Percentiles rank a stretch among this genome's conserved stretches.
These are phyloP conservation scores for Diaporthe sp. DNA, from an alignment of 2,329 filamentous ascomycete genomes.

Conservation along the genomic window DNA sequence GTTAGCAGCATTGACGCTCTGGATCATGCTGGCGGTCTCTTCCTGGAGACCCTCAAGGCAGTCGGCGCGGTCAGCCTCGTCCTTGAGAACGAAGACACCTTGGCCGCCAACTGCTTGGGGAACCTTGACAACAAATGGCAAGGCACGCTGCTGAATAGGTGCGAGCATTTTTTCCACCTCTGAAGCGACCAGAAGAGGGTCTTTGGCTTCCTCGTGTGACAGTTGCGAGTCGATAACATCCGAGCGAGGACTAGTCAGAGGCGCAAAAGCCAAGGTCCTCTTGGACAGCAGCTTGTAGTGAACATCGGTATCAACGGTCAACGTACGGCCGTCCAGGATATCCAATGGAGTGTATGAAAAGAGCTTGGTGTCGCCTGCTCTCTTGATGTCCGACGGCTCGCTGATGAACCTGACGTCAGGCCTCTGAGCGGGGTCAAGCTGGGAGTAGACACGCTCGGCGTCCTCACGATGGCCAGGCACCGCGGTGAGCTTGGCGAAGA, in stretches of 20 bases:
- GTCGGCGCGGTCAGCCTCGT: slow-evolving; percentile 15
- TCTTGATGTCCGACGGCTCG: slow-evolving; percentile 7
- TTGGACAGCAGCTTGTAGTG: slow-evolving; percentile 29
- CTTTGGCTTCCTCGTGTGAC: neutral
- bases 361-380: slow-evolving; percentile 7
- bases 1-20: slow-evolving; percentile 5
- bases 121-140: slow-evolving; percentile 30
- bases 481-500: slow-evolving; percentile 9
- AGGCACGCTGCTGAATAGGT: neutral
- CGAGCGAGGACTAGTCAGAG: slow-evolving; percentile 21
- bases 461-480: slow-evolving; percentile 6
- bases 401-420: slow-evolving; percentile 11
- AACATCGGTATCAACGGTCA: slow-evolving; percentile 6
- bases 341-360: slow-evolving; percentile 29
- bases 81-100: slow-evolving; percentile 24
- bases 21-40: slow-evolving; percentile 7
- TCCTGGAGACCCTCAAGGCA: slow-evolving; percentile 23
- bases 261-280: slow-evolving; percentile 17
- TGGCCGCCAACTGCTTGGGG: slow-evolving; percentile 29
- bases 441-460: slow-evolving; percentile 29
- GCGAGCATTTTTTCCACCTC: slow-evolving; percentile 23
- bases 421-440: slow-evolving; percentile 10
- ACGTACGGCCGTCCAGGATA: slow-evolving; percentile 15
- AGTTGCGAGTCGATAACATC: slow-evolving; percentile 17
- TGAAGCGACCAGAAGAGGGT: neutral